Conservation (phyloP, 306 rosid species). For the Urtica urens region DNA sequence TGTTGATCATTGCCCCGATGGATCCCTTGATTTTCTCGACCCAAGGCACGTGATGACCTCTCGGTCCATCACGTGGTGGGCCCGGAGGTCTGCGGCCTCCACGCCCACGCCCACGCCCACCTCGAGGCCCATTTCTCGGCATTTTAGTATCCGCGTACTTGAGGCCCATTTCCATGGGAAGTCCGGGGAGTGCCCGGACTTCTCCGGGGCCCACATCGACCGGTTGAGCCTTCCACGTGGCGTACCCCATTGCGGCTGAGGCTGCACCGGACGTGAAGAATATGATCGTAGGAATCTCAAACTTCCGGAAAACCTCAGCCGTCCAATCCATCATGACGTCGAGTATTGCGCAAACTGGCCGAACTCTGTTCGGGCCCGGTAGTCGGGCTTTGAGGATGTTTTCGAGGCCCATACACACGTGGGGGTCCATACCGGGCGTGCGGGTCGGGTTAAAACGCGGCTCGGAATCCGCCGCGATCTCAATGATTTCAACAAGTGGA, state of each 20-base stretch:
- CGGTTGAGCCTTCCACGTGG: constrained; percentile 38
- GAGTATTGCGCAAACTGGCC: constrained; percentile 40
- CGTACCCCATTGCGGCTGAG: constrained; percentile 43
- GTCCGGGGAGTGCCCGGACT: constrained; percentile 34
- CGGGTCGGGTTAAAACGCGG: constrained; percentile 3
- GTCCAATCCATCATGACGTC: constrained; percentile 51
- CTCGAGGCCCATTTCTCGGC: background rate
- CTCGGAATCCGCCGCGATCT: constrained; percentile 13
- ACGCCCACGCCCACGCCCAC: too few relatives aligned
- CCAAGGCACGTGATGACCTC: constrained; percentile 33
- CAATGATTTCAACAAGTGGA: constrained; percentile 31
- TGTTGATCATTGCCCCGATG: constrained; percentile 42
- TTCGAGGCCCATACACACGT: constrained; percentile 19
- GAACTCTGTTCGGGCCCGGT: constrained; percentile 4
- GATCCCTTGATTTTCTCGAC: constrained; percentile 12
- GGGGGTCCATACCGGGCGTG: constrained; percentile 5
- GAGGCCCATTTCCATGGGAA: constrained; percentile 43
- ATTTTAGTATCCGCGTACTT: constrained; percentile 23
- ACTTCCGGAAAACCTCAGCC: constrained; percentile 22
- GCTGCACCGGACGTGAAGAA: constrained; percentile 57
- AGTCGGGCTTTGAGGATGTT: constrained; percentile 16
- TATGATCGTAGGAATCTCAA: constrained; percentile 30
- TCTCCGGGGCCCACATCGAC: constrained; percentile 32
- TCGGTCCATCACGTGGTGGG: constrained; percentile 5
- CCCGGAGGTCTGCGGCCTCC: background rate